Conservation (phyloP, 345 rosid species). For the Ricinus communis region DNA sequence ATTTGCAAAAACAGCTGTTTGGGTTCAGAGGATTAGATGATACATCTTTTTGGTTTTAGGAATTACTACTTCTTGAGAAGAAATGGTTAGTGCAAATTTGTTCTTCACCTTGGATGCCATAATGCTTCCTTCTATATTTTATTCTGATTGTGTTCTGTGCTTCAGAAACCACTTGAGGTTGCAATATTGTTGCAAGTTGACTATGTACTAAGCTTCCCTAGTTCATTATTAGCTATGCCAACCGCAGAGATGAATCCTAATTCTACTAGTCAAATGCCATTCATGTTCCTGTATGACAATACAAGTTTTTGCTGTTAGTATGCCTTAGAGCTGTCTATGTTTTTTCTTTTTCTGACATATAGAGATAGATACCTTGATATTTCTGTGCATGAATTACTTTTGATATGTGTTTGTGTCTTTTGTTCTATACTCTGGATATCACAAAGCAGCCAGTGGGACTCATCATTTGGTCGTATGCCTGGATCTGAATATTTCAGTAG, state of each 20-base stretch:
- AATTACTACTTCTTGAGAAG: neutral
- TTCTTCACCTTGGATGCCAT: neutral
- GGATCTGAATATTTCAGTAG: constrained; percentile 80
- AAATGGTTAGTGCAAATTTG: neutral
- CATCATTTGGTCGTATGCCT: constrained; percentile 70
- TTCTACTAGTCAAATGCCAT: neutral
- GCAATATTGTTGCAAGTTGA: neutral
- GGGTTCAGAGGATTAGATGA: neutral
- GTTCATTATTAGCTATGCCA: neutral
- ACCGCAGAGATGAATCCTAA: neutral
- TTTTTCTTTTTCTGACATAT: neutral
- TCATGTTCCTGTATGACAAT: neutral
- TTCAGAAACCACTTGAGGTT: neutral
- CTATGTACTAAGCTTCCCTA: neutral
- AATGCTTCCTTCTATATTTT: neutral
- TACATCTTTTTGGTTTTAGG: neutral
- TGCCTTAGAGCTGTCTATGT: neutral
- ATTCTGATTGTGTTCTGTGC: neutral
- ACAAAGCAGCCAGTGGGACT: constrained; percentile 75
- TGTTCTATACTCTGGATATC: constrained; percentile 19
- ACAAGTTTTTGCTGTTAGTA: neutral
- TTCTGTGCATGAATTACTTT: constrained; percentile 7
- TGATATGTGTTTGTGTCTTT: constrained; percentile 10
- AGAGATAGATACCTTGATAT: neutral
- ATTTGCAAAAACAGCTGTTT: neutral